These are phyloP conservation scores for maize (Zea mays) DNA, from an alignment of 176 grass and related monocot species.

Conservation along the genomic window DNA sequence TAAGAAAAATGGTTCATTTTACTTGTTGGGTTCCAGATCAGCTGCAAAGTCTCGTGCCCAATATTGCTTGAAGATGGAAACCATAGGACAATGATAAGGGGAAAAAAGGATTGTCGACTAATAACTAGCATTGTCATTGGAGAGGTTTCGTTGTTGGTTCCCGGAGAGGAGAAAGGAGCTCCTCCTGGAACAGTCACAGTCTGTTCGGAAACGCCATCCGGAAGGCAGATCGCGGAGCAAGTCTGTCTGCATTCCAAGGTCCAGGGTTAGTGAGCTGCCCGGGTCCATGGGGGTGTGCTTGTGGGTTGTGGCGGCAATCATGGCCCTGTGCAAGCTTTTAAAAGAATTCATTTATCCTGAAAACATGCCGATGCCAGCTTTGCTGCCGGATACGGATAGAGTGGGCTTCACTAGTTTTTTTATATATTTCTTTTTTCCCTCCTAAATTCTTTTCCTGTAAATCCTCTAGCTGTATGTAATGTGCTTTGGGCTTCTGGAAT, in stretches of 20 bases:
- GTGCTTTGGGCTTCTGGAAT: conserved; percentile 48
- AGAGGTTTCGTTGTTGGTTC: conserved; percentile 35
- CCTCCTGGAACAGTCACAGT: conserved; percentile 21
- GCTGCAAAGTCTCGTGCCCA: too few species aligned
- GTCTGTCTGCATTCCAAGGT: conserved; percentile 70
- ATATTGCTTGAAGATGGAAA: conserved; percentile 23
- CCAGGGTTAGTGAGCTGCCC: conserved; percentile 45
- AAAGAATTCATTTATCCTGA: conserved; percentile 34
- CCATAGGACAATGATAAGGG: conserved; percentile 10
- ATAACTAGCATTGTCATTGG: conserved; percentile 42
- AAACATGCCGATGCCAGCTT: conserved; percentile 45
- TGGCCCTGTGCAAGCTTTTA: conserved; percentile 32
- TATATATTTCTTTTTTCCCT: neutral
- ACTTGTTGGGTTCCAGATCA: too few species aligned
- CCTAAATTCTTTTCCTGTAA: conserved; percentile 37
- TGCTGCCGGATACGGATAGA: conserved; percentile 52
- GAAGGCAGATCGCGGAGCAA: conserved; percentile 52
- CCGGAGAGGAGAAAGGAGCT: conserved; percentile 50
- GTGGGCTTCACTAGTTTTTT: conserved; percentile 20
- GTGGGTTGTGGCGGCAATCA: conserved; percentile 53
- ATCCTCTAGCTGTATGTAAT: conserved; percentile 48
- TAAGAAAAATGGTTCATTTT: conserved; percentile 27
- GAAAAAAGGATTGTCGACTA: conserved; percentile 23
- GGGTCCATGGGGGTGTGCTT: conserved; percentile 45
- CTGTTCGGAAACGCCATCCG: conserved; percentile 27